A percentile compares a stretch with the other conserved stretches of the same genome.
Evolutionary conservation across 805 yeast species (phyloP).

Genomic region (Candida manassasensis): DNA sequence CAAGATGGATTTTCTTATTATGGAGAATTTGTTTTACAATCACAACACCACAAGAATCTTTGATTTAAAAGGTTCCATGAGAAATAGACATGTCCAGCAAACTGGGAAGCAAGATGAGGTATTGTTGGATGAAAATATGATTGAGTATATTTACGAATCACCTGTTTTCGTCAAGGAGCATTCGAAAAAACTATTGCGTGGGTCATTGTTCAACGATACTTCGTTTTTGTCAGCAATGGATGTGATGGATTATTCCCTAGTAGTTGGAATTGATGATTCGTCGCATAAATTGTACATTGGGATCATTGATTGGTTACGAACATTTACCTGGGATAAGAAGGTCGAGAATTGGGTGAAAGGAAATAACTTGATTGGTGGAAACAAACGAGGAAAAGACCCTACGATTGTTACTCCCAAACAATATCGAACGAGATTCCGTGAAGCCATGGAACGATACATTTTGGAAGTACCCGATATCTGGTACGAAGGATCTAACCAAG

Average conservation of each 20-base stretch:
- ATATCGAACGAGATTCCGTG: slow-evolving; percentile 88
- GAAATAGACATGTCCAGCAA: slow-evolving; percentile 93
- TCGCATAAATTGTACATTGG: slow-evolving; percentile 78
- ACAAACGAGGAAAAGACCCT: slow-evolving; percentile 85
- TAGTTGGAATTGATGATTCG: slow-evolving; percentile 78
- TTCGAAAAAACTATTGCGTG: slow-evolving; percentile 77
- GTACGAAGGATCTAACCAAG: slow-evolving; percentile 32
- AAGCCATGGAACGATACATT: slow-evolving; percentile 95
- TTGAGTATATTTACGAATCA: slow-evolving; percentile 92
- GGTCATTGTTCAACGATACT: slow-evolving; percentile 94
- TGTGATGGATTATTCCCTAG: slow-evolving; percentile 96
- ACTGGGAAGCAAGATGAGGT: slow-evolving; percentile 96
- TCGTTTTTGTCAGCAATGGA: slow-evolving; percentile 92
- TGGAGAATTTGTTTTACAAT: slow-evolving; percentile 92
- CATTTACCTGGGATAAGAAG: slow-evolving; percentile 98
- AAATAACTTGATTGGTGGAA: slow-evolving; percentile 69
- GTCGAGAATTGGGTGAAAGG: slow-evolving; percentile 99
- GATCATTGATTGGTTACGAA: slow-evolving; percentile 87
- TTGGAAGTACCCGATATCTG: slow-evolving; percentile 87
- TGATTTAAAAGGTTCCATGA: slow-evolving; percentile 96
- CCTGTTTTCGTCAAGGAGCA: slow-evolving; percentile 93
- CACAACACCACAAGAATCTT: slow-evolving; percentile 79
- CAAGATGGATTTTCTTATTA: slow-evolving; percentile 85
- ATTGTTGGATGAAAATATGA: slow-evolving; percentile 93
- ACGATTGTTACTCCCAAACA: slow-evolving; percentile 97